Conservation (phyloP, 2,329 filamentous ascomycete species). For the Fusarium palustre region DNA sequence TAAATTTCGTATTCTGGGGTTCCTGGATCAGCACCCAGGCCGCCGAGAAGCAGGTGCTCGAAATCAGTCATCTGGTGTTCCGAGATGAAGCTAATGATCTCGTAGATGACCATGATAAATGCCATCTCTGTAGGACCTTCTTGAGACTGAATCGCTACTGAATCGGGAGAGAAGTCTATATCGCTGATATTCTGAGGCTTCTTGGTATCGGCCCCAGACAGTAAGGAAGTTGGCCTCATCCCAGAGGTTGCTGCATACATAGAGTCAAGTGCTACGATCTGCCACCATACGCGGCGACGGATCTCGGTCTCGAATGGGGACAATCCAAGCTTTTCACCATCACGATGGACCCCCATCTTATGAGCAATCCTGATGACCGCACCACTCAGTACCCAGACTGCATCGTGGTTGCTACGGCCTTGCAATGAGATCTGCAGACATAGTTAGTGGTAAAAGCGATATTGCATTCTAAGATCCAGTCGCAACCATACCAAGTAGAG, state of each 20-base stretch:
- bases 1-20: neutral
- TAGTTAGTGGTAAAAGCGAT: neutral
- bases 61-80: neutral
- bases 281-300: slow-evolving; percentile 21
- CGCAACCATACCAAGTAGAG: neutral
- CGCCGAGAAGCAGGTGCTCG: slow-evolving; percentile 11
- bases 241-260: slow-evolving; percentile 20
- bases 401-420: slow-evolving; percentile 17
- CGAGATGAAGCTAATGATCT: slow-evolving; percentile 4
- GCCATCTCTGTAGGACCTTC: slow-evolving; percentile 19
- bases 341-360: slow-evolving; percentile 16
- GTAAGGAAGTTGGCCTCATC: neutral
- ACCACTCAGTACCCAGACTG: slow-evolving; percentile 9
- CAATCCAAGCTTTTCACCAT: neutral
- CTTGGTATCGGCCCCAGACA: slow-evolving; percentile 2
- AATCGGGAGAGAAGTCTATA: neutral
- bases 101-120: neutral
- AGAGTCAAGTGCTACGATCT: slow-evolving; percentile 13
- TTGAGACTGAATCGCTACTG: neutral
- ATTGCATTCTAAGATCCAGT: rapidly evolving
- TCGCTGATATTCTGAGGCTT: slow-evolving; percentile 8
- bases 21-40: neutral
- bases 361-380: slow-evolving; percentile 18
- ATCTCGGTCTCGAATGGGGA: slow-evolving; percentile 8
- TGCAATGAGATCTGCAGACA: neutral